A percentile compares a stretch with the other conserved stretches of the same genome.
Evolutionary conservation across 2,329 filamentous ascomycete species (phyloP).

Genomic region (Podosphaera leucotricha): DNA sequence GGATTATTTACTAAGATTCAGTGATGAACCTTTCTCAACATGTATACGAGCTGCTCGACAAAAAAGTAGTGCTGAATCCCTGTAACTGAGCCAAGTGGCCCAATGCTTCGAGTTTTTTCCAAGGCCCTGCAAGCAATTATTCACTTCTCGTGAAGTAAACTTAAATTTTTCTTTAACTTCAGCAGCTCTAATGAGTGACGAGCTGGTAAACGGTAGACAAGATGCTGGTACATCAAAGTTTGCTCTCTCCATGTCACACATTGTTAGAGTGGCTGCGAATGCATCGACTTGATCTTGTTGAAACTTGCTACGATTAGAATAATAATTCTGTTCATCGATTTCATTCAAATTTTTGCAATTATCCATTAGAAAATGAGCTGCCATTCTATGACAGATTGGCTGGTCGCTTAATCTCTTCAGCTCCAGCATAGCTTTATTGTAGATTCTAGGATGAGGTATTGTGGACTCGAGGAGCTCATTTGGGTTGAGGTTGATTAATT

Average conservation of each 20-base stretch:
- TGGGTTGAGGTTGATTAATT: slow-evolving; percentile 2
- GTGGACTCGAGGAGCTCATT: slow-evolving; percentile 7
- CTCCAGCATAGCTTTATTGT: slow-evolving; percentile 14
- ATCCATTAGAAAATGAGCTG: slow-evolving; percentile 15
- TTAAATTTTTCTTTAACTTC: slow-evolving; percentile 18
- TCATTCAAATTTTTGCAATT: slow-evolving; percentile 14
- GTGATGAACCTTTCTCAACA: slow-evolving; percentile 26
- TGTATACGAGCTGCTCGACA: slow-evolving; percentile 36
- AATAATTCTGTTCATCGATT: slow-evolving; percentile 10
- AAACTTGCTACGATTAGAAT: slow-evolving; percentile 14
- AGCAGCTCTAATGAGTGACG: slow-evolving; percentile 16
- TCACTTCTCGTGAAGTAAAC: slow-evolving; percentile 16
- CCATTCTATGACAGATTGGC: slow-evolving; percentile 15
- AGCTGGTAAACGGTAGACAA: slow-evolving; percentile 23
- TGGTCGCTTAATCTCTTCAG: slow-evolving; percentile 14
- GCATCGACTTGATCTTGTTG: slow-evolving; percentile 25
- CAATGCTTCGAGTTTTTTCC: slow-evolving; percentile 32
- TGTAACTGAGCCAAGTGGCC: slow-evolving; percentile 39
- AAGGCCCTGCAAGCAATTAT: slow-evolving; percentile 28
- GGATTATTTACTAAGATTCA: neutral
- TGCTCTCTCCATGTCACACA: slow-evolving; percentile 35
- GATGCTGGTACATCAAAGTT: slow-evolving; percentile 24
- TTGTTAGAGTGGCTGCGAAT: slow-evolving; percentile 36
- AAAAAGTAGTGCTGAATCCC: slow-evolving; percentile 35
- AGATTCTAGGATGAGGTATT: slow-evolving; percentile 10